phyloP scores from a whole-genome alignment of 1,139 yeast species.

The Geotrichum histeridarum region DNA sequence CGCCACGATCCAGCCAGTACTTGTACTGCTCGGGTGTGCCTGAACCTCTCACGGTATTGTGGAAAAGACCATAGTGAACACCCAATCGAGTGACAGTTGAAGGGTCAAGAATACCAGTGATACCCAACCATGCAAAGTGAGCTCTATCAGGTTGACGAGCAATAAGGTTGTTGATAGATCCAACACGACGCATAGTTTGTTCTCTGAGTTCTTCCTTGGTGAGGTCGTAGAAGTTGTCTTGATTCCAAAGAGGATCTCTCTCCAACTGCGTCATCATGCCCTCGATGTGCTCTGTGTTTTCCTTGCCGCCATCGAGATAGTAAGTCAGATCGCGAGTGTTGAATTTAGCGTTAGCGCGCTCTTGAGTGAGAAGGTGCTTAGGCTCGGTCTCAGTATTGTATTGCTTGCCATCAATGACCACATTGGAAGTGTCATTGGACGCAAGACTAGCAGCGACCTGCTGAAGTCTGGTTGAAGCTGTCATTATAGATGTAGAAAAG shows the following conservation, averaged over 20 bases:
- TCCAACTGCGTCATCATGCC: conserved; percentile 44
- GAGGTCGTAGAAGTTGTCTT: conserved; percentile 46
- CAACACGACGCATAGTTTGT: conserved; percentile 45
- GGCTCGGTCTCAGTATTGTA: conserved; percentile 23
- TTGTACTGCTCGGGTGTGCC: conserved; percentile 55
- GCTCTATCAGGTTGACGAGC: not conserved
- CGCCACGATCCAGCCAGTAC: conserved; percentile 73
- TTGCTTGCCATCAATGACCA: conserved; percentile 25
- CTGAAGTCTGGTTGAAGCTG: conserved; percentile 2
- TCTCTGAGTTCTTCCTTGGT: conserved; percentile 47
- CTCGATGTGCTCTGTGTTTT: conserved; percentile 41
- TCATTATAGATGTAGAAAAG: not conserved
- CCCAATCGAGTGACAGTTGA: conserved; percentile 60
- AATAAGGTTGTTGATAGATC: conserved; percentile 44
- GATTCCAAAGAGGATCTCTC: conserved; percentile 48
- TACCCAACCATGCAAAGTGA: not conserved
- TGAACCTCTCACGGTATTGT: conserved; percentile 61
- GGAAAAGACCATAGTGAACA: conserved; percentile 64
- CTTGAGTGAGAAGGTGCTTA: conserved; percentile 33
- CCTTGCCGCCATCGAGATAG: conserved; percentile 48
- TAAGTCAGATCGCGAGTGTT: conserved; percentile 42
- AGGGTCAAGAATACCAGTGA: conserved; percentile 44
- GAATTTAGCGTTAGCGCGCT: conserved; percentile 43
- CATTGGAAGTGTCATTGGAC: conserved; percentile 17
- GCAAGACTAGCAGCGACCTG: conserved; percentile 3